Evolutionary conservation across 805 yeast genomes (phyloP).

Genomic region (Starmerella potacharoeniae): DNA sequence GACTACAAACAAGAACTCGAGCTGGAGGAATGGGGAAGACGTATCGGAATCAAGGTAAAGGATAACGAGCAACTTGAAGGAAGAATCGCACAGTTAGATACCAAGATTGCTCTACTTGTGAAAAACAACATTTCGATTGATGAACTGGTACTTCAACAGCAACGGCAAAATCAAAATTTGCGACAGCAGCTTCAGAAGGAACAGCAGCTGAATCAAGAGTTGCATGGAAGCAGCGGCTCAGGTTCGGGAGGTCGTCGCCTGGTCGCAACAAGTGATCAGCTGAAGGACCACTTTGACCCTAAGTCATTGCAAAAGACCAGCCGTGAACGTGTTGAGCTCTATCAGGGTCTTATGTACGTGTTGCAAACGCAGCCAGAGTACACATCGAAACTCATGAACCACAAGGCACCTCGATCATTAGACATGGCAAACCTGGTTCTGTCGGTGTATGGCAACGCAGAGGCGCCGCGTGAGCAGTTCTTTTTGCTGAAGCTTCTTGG

Average conservation of each 20-base stretch:
- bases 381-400: conserved; percentile 41
- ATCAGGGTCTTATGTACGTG: conserved; percentile 68
- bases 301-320: conserved; percentile 32
- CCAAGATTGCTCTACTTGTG: conserved; percentile 64
- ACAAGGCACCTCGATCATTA: conserved; percentile 10
- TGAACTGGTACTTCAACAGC: conserved; percentile 35
- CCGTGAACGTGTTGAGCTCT: conserved; percentile 45
- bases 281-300: conserved; percentile 27
- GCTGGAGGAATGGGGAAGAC: conserved; percentile 54
- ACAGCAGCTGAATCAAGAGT: background rate
- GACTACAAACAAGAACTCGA: conserved; percentile 68
- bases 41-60: conserved; percentile 57
- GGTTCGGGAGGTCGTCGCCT: background rate
- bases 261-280: background rate
- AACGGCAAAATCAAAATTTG: conserved; percentile 16
- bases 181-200: conserved; percentile 6
- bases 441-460: conserved; percentile 29
- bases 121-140: conserved; percentile 71
- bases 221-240: background rate
- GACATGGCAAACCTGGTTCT: conserved; percentile 26
- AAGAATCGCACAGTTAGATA: conserved; percentile 62
- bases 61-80: conserved; percentile 61
- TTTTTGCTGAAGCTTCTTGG: conserved; percentile 51
- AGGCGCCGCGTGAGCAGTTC: conserved; percentile 57
- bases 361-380: conserved; percentile 76